Conservation (phyloP, 2,329 filamentous ascomycete genomes). For the Talaromyces amestolkiae region DNA sequence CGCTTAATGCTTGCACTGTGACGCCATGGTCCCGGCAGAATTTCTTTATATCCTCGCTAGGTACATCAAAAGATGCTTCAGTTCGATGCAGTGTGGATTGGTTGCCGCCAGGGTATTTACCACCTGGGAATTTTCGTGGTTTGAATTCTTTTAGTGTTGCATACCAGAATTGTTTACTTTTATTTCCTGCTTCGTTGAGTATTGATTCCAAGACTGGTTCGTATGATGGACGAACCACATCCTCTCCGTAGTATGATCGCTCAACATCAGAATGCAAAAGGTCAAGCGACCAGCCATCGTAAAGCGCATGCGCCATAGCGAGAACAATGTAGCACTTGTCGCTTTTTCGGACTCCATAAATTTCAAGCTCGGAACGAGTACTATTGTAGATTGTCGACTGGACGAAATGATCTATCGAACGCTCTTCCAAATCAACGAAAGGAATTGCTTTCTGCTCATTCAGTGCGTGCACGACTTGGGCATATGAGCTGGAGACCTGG, state of each 20-base stretch:
- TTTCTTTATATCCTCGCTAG: constrained; percentile 43
- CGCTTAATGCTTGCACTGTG: constrained; percentile 73
- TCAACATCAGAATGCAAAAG: constrained; percentile 70
- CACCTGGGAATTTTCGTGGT: constrained; percentile 40
- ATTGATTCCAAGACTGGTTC: constrained; percentile 57
- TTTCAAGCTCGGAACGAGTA: constrained; percentile 30
- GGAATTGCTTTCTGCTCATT: constrained; percentile 35
- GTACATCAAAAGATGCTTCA: constrained; percentile 30
- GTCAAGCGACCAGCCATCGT: constrained; percentile 81
- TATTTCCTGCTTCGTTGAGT: constrained; percentile 46
- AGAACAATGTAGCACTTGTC: constrained; percentile 52
- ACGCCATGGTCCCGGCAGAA: constrained; percentile 67
- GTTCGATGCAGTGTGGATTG: constrained; percentile 28
- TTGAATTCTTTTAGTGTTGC: constrained; percentile 59
- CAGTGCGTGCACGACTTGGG: constrained; percentile 51
- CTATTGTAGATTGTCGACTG: constrained; percentile 19
- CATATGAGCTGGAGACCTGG: constrained; percentile 54
- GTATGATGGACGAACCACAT: constrained; percentile 48
- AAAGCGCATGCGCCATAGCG: constrained; percentile 81
- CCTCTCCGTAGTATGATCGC: constrained; percentile 57
- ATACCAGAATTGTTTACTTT: constrained; percentile 66
- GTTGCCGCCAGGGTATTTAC: constrained; percentile 20
- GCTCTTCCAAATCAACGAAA: constrained; percentile 23
- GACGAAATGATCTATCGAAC: constrained; percentile 24
- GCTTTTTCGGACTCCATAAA: constrained; percentile 39